Evolutionary conservation across 2,329 filamentous ascomycete genomes (phyloP).

Genomic region (Chaetomium sp.): DNA sequence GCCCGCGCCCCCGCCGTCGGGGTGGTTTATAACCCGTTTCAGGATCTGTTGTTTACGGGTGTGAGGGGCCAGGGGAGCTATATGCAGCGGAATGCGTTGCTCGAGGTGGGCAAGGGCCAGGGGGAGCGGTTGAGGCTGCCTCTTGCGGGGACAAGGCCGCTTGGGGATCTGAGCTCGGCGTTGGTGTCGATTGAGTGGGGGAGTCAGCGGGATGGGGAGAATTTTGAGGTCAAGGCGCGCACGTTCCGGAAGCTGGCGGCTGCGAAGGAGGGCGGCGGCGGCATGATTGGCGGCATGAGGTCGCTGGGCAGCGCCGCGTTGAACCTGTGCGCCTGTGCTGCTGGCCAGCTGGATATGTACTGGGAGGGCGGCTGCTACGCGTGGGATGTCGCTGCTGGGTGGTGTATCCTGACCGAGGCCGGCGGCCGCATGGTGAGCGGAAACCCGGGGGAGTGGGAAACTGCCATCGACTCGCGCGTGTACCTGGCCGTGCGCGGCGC

Average conservation of each 20-base stretch:
- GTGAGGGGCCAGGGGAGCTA: slow-evolving; percentile 69
- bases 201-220: slow-evolving; percentile 65
- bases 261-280: slow-evolving; percentile 62
- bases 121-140: slow-evolving; percentile 40
- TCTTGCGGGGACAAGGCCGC: slow-evolving; percentile 46
- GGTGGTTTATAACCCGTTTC: slow-evolving; percentile 80
- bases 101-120: slow-evolving; percentile 35
- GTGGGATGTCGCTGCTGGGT: slow-evolving; percentile 83
- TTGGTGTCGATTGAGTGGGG: slow-evolving; percentile 77
- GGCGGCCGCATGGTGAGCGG: slow-evolving; percentile 72
- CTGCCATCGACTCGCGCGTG: slow-evolving; percentile 58
- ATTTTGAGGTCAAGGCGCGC: slow-evolving; percentile 69
- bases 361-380: slow-evolving; percentile 86
- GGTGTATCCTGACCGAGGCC: slow-evolving; percentile 74
- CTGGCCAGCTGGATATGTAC: slow-evolving; percentile 71
- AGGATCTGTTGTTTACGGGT: slow-evolving; percentile 67
- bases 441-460: slow-evolving; percentile 73
- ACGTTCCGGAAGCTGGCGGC: slow-evolving; percentile 65
- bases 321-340: slow-evolving; percentile 72
- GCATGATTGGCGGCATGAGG: slow-evolving; percentile 77
- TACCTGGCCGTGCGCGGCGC: slow-evolving; percentile 66
- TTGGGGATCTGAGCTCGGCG: slow-evolving; percentile 62
- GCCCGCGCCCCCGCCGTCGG: slow-evolving; percentile 65
- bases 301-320: slow-evolving; percentile 72
- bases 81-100: slow-evolving; percentile 50